phyloP scores from a whole-genome alignment of 2,329 filamentous ascomycete genomes.

The Exserohilum rostratum region DNA sequence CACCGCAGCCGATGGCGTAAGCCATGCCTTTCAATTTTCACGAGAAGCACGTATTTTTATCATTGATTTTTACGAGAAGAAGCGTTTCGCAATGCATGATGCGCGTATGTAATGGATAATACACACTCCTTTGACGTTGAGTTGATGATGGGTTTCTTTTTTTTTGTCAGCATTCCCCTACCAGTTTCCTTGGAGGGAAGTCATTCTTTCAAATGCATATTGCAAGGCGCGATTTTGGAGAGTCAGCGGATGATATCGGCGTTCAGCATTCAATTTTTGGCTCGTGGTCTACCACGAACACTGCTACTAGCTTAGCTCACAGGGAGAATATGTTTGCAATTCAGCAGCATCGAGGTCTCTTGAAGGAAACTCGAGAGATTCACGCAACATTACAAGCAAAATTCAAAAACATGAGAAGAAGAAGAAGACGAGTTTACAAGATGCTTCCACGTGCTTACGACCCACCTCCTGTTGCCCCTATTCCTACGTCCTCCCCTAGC shows the following conservation, averaged over 20 bases:
- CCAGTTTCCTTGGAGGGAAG: neutral
- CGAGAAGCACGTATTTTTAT: too few species aligned
- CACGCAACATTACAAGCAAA: neutral
- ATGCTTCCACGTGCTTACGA: neutral
- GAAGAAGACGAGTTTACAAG: neutral
- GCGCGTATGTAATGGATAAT: slow-evolving; percentile 14
- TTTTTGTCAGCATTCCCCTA: neutral
- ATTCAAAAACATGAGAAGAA: neutral
- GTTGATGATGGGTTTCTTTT: too few species aligned
- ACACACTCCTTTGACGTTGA: neutral
- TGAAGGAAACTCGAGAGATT: neutral
- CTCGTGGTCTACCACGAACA: neutral
- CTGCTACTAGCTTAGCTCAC: too few species aligned
- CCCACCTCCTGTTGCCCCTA: neutral
- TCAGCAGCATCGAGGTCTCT: neutral
- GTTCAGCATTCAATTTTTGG: neutral
- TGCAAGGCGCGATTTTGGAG: neutral
- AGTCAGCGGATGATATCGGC: neutral
- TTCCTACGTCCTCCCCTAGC: neutral
- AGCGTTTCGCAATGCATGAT: too few species aligned
- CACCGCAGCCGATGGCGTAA: neutral
- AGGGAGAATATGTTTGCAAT: neutral
- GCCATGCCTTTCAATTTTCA: slow-evolving; percentile 1
- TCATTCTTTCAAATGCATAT: too few species aligned
- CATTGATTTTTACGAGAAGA: too few species aligned